These are phyloP conservation scores for Colletotrichum limetticola DNA, from an alignment of 2,329 filamentous ascomycete species.

Conservation along the genomic window DNA sequence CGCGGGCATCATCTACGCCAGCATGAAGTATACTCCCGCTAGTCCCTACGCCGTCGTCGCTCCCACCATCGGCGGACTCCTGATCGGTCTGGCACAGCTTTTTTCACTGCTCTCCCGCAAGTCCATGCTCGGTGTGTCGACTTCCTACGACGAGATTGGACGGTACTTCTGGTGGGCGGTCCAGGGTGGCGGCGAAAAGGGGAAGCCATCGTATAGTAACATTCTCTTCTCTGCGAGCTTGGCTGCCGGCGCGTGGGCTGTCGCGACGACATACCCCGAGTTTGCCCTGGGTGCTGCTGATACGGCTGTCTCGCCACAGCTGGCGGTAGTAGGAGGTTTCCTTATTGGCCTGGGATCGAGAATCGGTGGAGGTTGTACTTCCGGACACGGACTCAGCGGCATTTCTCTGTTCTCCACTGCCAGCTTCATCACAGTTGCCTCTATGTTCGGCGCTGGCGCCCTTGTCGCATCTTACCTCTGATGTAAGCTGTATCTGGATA, in stretches of 20 bases:
- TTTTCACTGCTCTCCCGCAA: slow-evolving; percentile 64
- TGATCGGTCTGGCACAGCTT: slow-evolving; percentile 69
- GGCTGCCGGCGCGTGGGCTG: slow-evolving; percentile 55
- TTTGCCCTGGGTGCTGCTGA: slow-evolving; percentile 40
- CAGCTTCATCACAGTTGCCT: slow-evolving; percentile 69
- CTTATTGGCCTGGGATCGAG: slow-evolving; percentile 69
- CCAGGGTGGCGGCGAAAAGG: slow-evolving; percentile 40
- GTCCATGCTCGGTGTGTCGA: slow-evolving; percentile 69
- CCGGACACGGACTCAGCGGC: slow-evolving; percentile 76
- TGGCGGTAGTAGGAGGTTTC: slow-evolving; percentile 64
- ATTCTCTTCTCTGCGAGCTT: slow-evolving; percentile 65
- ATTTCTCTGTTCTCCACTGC: slow-evolving; percentile 70
- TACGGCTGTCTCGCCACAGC: slow-evolving; percentile 45
- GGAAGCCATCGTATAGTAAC: slow-evolving; percentile 51
- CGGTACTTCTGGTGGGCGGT: slow-evolving; percentile 60
- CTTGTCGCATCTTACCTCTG: slow-evolving; percentile 38
- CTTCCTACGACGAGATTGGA: slow-evolving; percentile 70
- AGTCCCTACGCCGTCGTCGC: slow-evolving; percentile 47
- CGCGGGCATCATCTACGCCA: slow-evolving; percentile 51
- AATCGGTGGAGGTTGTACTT: slow-evolving; percentile 74
- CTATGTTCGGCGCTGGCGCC: slow-evolving; percentile 65
- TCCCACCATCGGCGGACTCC: slow-evolving; percentile 65
- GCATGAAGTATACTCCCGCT: slow-evolving; percentile 45
- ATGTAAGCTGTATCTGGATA: slow-evolving; percentile 3
- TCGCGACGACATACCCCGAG: slow-evolving; percentile 47